Evolutionary conservation across 225 moss, liverwort and hornwort genomes (phyloP).

Genomic region (Lunularia cruciata): DNA sequence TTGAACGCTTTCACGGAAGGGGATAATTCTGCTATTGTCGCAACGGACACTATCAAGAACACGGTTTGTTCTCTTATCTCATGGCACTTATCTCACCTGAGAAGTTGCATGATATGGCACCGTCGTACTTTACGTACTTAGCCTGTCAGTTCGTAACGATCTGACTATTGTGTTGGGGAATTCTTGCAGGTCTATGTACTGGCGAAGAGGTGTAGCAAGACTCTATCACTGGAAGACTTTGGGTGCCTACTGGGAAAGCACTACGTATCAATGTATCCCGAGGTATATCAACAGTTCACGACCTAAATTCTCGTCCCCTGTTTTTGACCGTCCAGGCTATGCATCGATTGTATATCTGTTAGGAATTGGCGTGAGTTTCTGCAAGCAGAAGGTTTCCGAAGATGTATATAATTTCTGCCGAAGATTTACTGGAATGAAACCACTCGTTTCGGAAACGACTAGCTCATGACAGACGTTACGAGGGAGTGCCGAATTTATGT

Average conservation of each 20-base stretch:
- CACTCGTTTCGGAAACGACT: no score
- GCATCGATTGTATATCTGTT: no score
- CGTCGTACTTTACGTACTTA: not conserved
- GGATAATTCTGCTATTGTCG: conserved; percentile 80
- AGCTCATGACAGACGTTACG: no score
- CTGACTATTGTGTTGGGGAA: not conserved
- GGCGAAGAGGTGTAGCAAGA: conserved; percentile 71
- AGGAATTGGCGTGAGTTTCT: no score
- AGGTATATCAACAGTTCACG: no score
- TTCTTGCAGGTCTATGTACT: conserved; percentile 66
- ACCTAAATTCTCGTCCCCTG: no score
- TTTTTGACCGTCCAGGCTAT: no score
- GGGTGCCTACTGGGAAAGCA: conserved; percentile 61
- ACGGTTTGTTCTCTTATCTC: conserved; percentile 52
- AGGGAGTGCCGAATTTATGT: no score
- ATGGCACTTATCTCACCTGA: no score
- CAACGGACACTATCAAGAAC: conserved; percentile 96
- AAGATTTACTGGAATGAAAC: no score
- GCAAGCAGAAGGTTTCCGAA: no score
- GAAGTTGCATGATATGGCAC: conserved; percentile 2
- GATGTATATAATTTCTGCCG: no score
- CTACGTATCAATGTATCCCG: conserved; percentile 74
- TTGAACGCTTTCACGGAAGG: conserved; percentile 65
- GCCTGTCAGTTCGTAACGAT: not conserved
- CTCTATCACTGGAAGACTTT: conserved; percentile 76